Conservation (phyloP, 805 yeast genomes). For the Jamesozyma hellenica region DNA sequence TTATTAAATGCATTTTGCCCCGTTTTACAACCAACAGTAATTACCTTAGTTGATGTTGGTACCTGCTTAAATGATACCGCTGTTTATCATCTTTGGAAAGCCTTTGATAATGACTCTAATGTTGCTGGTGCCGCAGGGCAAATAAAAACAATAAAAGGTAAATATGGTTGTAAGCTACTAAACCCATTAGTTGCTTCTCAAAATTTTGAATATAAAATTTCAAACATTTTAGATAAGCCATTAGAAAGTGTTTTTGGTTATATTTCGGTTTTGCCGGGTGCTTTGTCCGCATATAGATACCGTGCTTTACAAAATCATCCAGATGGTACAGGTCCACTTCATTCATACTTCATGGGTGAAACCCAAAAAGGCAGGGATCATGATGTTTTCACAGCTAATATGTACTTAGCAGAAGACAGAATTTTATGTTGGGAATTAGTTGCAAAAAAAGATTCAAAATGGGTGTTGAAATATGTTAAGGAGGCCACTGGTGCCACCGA, state of each 20-base stretch:
- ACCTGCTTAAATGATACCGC: slow-evolving; percentile 87
- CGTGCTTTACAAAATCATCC: slow-evolving; percentile 75
- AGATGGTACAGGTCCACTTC: slow-evolving; percentile 87
- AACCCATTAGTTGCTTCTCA: slow-evolving; percentile 95
- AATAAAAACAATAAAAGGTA: slow-evolving; percentile 90
- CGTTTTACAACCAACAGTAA: slow-evolving; percentile 79
- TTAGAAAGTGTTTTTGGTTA: slow-evolving; percentile 88
- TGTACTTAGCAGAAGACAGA: slow-evolving; percentile 96
- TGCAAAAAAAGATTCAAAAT: slow-evolving; percentile 69
- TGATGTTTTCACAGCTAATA: slow-evolving; percentile 88
- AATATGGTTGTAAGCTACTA: slow-evolving; percentile 64
- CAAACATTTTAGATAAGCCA: slow-evolving; percentile 93
- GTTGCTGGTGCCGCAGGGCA: slow-evolving; percentile 99
- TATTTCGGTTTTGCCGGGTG: slow-evolving; percentile 91
- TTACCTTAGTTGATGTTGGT: slow-evolving; percentile 90
- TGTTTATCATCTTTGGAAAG: slow-evolving; percentile 91
- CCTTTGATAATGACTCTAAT: slow-evolving; percentile 89
- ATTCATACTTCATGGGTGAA: slow-evolving; percentile 87
- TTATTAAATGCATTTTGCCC: slow-evolving; percentile 92
- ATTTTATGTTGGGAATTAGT: slow-evolving; percentile 93
- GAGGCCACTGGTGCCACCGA: slow-evolving; percentile 94
- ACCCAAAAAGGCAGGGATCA: slow-evolving; percentile 44
- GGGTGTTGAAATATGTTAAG: slow-evolving; percentile 87
- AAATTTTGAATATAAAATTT: slow-evolving; percentile 92
- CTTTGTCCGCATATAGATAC: slow-evolving; percentile 86